Percentiles rank a stretch among this genome's conserved stretches.
These are phyloP conservation scores for Hysterium pulicare DNA, from an alignment of 2,329 filamentous ascomycete genomes.

Conservation along the genomic window DNA sequence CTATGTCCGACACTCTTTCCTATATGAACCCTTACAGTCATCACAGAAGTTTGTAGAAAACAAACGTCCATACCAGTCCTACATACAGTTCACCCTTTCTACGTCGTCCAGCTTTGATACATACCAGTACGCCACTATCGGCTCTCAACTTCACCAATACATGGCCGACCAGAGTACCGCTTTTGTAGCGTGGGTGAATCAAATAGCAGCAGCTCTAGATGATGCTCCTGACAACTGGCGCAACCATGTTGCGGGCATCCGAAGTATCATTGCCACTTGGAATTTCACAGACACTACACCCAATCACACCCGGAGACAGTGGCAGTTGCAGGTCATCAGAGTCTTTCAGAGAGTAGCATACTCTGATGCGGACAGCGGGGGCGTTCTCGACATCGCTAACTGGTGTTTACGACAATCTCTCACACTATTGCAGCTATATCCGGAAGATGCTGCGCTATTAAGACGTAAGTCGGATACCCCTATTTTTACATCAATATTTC, in stretches of 20 bases:
- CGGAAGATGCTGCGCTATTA: conserved; percentile 43
- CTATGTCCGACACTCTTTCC: no score
- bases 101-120: no score
- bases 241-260: conserved; percentile 19
- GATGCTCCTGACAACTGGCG: conserved; percentile 28
- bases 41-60: no score
- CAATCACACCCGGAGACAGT: conserved; percentile 13
- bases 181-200: conserved; percentile 12
- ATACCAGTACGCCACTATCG: no score
- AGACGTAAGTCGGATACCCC: conserved; percentile 39
- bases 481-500: conserved; percentile 1
- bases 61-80: no score
- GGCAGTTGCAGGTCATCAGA: conserved; percentile 32
- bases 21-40: no score
- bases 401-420: conserved; percentile 52
- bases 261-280: conserved; percentile 15
- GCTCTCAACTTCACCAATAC: no score
- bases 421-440: conserved; percentile 42
- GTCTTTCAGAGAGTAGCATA: conserved; percentile 51
- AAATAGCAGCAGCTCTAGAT: conserved; percentile 33
- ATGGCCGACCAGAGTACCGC: no score
- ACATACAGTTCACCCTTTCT: no score
- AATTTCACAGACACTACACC: conserved; percentile 17
- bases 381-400: conserved; percentile 45
- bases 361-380: conserved; percentile 46